These are phyloP conservation scores for Persicaria maculosa DNA, from an alignment of 148 eudicot species.

Conservation along the genomic window DNA sequence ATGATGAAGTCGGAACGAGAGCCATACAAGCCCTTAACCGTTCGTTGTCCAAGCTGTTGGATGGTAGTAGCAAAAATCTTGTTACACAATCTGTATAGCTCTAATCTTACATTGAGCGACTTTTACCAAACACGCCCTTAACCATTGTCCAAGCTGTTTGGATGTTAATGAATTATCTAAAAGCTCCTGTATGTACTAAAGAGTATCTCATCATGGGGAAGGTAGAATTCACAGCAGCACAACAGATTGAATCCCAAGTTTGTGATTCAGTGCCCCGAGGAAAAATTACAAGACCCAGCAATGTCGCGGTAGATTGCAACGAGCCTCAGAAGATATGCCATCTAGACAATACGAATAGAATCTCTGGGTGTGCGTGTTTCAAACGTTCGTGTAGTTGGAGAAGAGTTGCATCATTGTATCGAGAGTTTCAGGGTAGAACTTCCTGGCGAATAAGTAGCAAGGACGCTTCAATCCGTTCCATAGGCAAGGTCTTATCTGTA, in stretches of 20 bases:
- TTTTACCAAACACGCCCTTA: no score
- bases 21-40: no score
- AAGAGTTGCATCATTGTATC: conserved; percentile 51
- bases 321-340: background rate
- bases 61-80: no score
- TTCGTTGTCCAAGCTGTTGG: no score
- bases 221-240: conserved; percentile 3
- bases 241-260: background rate
- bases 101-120: no score
- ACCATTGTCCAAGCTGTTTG: no score
- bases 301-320: background rate
- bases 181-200: no score
- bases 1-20: no score
- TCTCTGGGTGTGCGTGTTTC: conserved; percentile 4
- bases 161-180: no score
- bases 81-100: no score
- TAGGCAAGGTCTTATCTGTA: conserved; percentile 46
- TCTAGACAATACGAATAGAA: background rate
- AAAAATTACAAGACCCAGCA: conserved; percentile 27
- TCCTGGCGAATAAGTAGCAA: conserved; percentile 82
- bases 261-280: conserved; percentile 12
- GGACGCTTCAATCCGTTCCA: conserved; percentile 87
- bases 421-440: conserved; percentile 79
- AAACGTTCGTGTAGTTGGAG: conserved; percentile 59
- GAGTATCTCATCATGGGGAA: no score